Conservation (phyloP, 169 alveolate genomes). For the Plasmodium malariae region DNA sequence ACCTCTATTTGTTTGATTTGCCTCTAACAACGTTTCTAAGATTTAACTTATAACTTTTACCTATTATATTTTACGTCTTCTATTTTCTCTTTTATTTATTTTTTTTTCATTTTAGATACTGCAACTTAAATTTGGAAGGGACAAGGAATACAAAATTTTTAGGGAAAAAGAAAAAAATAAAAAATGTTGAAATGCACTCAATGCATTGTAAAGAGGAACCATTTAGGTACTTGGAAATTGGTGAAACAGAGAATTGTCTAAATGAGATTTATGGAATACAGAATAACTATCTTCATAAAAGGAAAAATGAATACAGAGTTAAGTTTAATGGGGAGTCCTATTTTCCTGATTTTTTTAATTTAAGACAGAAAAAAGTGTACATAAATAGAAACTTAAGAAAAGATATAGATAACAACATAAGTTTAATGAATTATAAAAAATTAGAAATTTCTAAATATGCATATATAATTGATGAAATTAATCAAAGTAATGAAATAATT, state of each 20-base stretch:
- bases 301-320: neutral
- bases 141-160: neutral
- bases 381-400: conserved; percentile 3
- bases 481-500: too few relatives aligned
- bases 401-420: conserved; percentile 8
- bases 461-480: conserved; percentile 29
- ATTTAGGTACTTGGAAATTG: neutral
- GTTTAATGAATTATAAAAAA: conserved; percentile 27
- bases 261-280: neutral
- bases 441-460: conserved; percentile 46
- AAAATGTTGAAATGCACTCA: conserved; percentile 29
- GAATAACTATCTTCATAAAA: neutral
- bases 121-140: neutral
- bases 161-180: conserved; percentile 21
- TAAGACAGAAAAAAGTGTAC: conserved; percentile 21
- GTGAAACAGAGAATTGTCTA: neutral
- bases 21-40: neutral
- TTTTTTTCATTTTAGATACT: neutral
- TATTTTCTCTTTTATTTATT: too few relatives aligned
- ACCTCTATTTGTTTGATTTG: neutral
- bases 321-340: conserved; percentile 23
- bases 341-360: conserved; percentile 54
- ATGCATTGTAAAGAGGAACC: conserved; percentile 4
- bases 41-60: neutral
- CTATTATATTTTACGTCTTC: too few relatives aligned